Percentiles rank a stretch among this genome's conserved stretches.
Conservation (phyloP, 2,329 filamentous ascomycete genomes). For the Thermomyces lanuginosus region DNA sequence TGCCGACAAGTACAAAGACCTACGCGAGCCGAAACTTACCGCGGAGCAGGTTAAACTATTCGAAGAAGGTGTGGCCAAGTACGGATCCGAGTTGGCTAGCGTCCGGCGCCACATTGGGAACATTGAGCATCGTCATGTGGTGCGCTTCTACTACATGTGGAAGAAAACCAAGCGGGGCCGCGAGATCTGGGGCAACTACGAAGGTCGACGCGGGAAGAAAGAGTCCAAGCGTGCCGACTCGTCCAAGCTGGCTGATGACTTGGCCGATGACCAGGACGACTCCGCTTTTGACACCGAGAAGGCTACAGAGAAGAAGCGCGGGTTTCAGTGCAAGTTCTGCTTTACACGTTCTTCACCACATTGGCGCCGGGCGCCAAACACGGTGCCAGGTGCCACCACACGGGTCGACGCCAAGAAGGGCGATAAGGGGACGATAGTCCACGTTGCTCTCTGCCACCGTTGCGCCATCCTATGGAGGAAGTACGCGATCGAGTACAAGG, state of each 20-base stretch:
- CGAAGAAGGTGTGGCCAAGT: conserved; percentile 78
- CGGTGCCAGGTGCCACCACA: conserved; percentile 53
- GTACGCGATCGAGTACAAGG: conserved; percentile 91
- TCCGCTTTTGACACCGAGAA: conserved; percentile 90
- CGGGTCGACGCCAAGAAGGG: conserved; percentile 55
- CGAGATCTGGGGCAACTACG: conserved; percentile 78
- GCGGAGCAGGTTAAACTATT: conserved; percentile 73
- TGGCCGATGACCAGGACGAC: conserved; percentile 83
- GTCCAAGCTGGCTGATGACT: conserved; percentile 72
- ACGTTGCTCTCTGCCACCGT: conserved; percentile 72
- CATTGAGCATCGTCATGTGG: conserved; percentile 61
- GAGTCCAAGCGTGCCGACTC: conserved; percentile 51
- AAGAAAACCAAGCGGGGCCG: conserved; percentile 80
- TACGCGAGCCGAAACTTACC: conserved; percentile 71
- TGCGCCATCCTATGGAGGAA: conserved; percentile 90
- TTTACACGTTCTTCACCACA: conserved; percentile 61
- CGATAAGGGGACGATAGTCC: conserved; percentile 58
- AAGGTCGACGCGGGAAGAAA: conserved; percentile 78
- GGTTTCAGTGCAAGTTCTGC: conserved; percentile 92
- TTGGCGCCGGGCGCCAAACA: conserved; percentile 78
- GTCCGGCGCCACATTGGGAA: conserved; percentile 71
- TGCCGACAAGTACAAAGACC: conserved; percentile 49
- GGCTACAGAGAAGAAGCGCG: conserved; percentile 58
- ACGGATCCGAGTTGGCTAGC: conserved; percentile 71
- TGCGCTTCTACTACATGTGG: conserved; percentile 94